Evolutionary conservation across 2,329 filamentous ascomycete species (phyloP).

Genomic region (Cercospora zeae-maydis): DNA sequence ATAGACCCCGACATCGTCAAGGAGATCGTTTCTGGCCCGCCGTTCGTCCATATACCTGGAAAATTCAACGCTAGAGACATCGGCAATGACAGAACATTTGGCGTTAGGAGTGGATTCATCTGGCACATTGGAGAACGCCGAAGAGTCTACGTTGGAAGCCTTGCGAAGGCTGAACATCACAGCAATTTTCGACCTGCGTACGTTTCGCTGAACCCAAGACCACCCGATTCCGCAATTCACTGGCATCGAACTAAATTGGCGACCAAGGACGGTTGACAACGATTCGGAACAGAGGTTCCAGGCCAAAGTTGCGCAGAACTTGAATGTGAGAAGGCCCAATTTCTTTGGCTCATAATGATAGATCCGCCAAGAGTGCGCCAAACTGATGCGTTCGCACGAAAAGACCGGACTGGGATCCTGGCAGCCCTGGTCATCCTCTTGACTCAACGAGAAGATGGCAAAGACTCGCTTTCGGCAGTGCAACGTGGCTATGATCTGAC

Average conservation of each 20-base stretch:
- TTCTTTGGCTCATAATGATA: not conserved
- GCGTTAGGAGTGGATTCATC: not conserved
- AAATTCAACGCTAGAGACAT: constrained; percentile 11
- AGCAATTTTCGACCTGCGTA: constrained; percentile 6
- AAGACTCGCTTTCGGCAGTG: not conserved
- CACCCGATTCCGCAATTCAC: not conserved
- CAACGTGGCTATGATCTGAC: not conserved
- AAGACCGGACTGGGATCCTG: not conserved
- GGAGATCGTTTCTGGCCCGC: constrained; percentile 2
- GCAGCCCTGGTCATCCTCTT: not conserved
- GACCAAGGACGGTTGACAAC: not conserved
- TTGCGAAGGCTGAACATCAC: constrained; percentile 7
- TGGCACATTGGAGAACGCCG: not conserved
- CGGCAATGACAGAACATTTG: not conserved
- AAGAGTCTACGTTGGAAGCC: not conserved
- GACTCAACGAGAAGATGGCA: not conserved
- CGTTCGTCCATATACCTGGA: constrained; percentile 7
- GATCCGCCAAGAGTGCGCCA: not conserved
- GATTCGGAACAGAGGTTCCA: not conserved
- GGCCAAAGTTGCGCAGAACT: not conserved
- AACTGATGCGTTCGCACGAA: not conserved
- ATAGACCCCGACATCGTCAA: not conserved
- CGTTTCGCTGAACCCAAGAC: not conserved
- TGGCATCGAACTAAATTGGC: not conserved
- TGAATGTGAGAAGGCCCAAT: not conserved